These are phyloP conservation scores for Sporothrix dimorphospora DNA, from an alignment of 2,329 filamentous ascomycete genomes.

Conservation along the genomic window DNA sequence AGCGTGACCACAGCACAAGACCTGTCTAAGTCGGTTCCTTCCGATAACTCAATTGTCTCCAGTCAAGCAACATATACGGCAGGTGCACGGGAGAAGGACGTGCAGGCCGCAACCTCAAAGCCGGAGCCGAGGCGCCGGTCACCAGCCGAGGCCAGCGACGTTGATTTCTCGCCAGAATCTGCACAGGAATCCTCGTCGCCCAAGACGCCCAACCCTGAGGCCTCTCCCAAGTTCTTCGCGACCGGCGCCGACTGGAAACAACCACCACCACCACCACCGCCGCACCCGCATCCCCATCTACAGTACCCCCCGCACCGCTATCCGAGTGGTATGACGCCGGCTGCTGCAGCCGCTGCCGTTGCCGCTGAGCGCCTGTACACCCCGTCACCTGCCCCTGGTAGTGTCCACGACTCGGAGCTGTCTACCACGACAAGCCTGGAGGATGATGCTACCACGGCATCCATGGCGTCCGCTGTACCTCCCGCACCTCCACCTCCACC, in stretches of 20 bases:
- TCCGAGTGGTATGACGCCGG: neutral
- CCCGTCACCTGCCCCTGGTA: slow-evolving; percentile 24
- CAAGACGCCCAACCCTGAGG: slow-evolving; percentile 57
- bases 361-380: slow-evolving; percentile 42
- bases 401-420: slow-evolving; percentile 19
- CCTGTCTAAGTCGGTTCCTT: slow-evolving; percentile 54
- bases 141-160: slow-evolving; percentile 46
- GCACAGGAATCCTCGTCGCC: slow-evolving; percentile 62
- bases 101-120: neutral
- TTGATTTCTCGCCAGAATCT: slow-evolving; percentile 56
- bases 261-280: slow-evolving; percentile 55
- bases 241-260: slow-evolving; percentile 40
- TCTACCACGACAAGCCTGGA: slow-evolving; percentile 16
- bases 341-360: slow-evolving; percentile 18
- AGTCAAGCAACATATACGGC: slow-evolving; percentile 57
- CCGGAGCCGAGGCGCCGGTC: slow-evolving; percentile 26
- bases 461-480: slow-evolving; percentile 42
- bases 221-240: slow-evolving; percentile 29
- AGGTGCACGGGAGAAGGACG: neutral
- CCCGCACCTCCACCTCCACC: slow-evolving; percentile 74
- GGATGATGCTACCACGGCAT: slow-evolving; percentile 20
- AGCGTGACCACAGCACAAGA: slow-evolving; percentile 45
- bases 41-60: slow-evolving; percentile 58
- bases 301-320: neutral
- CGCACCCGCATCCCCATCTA: slow-evolving; percentile 45